Evolutionary conservation across 1,284 basidiomycete genomes (phyloP), one percentile per base, ranked within the genome.

Genomic region (Boletus semigastroideus): DNA sequence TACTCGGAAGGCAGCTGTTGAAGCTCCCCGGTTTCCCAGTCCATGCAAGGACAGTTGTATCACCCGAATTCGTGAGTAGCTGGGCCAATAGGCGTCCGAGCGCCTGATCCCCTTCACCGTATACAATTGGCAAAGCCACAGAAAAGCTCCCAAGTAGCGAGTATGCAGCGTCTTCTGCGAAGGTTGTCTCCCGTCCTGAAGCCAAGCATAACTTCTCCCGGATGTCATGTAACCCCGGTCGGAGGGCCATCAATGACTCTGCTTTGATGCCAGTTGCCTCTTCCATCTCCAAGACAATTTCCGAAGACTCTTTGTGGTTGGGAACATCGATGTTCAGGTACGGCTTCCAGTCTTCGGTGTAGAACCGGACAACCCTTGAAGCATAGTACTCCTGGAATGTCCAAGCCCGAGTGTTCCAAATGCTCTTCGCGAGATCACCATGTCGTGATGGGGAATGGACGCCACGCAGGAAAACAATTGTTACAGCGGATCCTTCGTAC

Each of bases 361-460:
- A 50, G 22, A 50, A 50, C 30, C 38, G 39, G 14, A 54, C 37
- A 1, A 34, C 36, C 16, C 40, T 42, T 9, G 51, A 37, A 10
- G 59, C 53, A n/a, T 54, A 25, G 13, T 58, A 44, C 27, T 52
- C 59, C 42, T 55, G 59, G 5, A 53, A 51, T 12, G 52, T 58
- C 59, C 56, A 58, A 1, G 41, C 59, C 2, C 59, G 42, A 17
- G 33, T 47, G 14, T 53, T 53, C 52, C 52, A 47, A 30, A 28
- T 16, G 5, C 44, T 53, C 13, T 7, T 11, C 20, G 25, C 7
- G 5, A 55, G 53, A 38, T 19, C 52, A 10, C 54, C 54, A 3
- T 13, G 37, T 5, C 1, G n/a, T 5, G 54, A 46, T 1, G 41
- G 33, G 13, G 45, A 55, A 2, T 6, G 27, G 16, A 53, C 42